These are phyloP conservation scores for Solanum etuberosum DNA, from an alignment of 257 asterid genomes.

Conservation along the genomic window DNA sequence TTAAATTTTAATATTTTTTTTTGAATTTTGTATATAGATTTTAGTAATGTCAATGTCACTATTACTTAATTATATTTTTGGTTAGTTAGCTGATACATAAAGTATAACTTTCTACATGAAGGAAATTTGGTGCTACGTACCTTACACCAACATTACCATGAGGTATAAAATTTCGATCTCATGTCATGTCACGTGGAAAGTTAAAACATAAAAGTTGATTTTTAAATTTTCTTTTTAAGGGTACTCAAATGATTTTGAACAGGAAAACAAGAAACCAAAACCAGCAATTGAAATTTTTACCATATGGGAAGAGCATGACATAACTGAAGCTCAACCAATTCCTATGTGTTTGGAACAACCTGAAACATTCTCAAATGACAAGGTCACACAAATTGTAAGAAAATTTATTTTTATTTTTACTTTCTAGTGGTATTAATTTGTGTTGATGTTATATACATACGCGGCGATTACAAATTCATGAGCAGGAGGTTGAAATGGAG, in stretches of 20 bases:
- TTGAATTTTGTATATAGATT: neutral
- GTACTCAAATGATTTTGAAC: neutral
- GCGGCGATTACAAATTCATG: neutral
- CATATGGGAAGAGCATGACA: conserved; percentile 25
- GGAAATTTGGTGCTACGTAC: conserved; percentile 51
- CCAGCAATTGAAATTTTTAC: conserved; percentile 1
- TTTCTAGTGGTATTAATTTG: neutral
- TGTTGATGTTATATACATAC: neutral
- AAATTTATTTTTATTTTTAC: neutral
- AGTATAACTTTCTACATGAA: neutral
- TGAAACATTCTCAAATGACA: conserved; percentile 29
- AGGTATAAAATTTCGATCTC: conserved; percentile 15
- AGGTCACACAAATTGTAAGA: conserved; percentile 27
- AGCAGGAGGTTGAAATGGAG: conserved; percentile 91
- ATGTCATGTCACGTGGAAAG: neutral
- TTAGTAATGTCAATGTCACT: neutral
- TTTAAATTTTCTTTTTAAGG: neutral
- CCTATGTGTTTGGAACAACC: conserved; percentile 62
- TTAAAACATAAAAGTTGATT: neutral
- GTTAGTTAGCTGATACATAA: neutral
- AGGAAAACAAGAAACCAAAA: conserved; percentile 27
- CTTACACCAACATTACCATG: conserved; percentile 21
- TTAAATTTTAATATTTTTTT: neutral
- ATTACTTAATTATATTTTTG: neutral
- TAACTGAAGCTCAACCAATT: conserved; percentile 41